Base-by-base conservation (phyloP, 2,329 filamentous ascomycete genomes). In the Coleophoma crateriformis region DNA sequence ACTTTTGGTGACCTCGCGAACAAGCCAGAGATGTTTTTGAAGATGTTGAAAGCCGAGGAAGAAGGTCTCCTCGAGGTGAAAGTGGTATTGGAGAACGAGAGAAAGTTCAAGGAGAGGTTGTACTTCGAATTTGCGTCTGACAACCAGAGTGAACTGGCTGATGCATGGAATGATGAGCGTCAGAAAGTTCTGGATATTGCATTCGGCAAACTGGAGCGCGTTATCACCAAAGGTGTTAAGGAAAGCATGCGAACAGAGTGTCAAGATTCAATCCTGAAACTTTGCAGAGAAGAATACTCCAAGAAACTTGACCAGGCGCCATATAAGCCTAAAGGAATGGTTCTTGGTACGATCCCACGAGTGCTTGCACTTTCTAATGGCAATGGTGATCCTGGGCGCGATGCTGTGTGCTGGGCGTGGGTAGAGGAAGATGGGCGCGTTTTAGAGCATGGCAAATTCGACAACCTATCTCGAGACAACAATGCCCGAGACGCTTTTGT, bases 1-100 rank as follows among this genome's bases (percentile, higher is more conserved):
- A 88, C 88, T 7, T 87, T 96, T 53, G 74, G 76, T 39, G 87
- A 94, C 57, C 80, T 97, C 51, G 87, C 90, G 3, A 82, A 84
- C 47, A 84, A 88, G 47, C 94, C 94, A 1, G 91, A 96, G 56
- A 75, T 96, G 22, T 99, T 94, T 66, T 73, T 99, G 49, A 92
- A 95, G 70, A 99, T 99, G 94, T 83, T 97, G 67, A 95, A 90
- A 66, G 94, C 94, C 2, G 94, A 99, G 67, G 87, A 94, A 61
- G 94, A 99, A 66, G 91, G 92, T 2, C 74, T 99, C 1, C 79
- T 99, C 13, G 89, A 95, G 51, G 88, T 99, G 48, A 84, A 82
- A 58, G 81, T 97, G 15, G 80, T 79, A 13, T 79, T 97, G 66
- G 82, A 89, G 59, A 83, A 87, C 49, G 84, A 88, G 59, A 81